Conservation (phyloP, 306 rosid species). For the Ceratonia siliqua region DNA sequence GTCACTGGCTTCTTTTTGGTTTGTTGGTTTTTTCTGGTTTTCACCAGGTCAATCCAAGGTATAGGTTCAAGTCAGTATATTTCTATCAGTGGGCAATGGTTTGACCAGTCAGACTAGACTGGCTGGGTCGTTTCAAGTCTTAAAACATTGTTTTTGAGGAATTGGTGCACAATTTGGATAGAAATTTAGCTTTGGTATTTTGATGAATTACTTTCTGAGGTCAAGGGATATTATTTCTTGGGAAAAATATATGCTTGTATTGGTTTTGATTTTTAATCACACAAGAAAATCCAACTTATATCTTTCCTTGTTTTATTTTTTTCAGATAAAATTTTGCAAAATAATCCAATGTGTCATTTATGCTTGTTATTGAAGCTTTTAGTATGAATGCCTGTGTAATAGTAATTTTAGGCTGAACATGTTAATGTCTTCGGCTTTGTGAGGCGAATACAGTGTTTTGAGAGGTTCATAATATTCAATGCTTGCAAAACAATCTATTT, state of each 20-base stretch:
- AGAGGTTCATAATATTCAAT: background rate
- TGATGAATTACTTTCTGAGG: background rate
- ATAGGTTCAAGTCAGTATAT: background rate
- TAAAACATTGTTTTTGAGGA: background rate
- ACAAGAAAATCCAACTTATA: background rate
- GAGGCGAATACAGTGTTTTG: background rate
- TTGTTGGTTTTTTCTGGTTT: background rate
- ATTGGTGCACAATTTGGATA: background rate
- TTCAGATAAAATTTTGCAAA: background rate
- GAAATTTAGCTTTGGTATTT: background rate
- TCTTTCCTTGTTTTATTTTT: background rate
- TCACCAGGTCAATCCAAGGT: background rate
- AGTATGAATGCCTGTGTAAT: background rate
- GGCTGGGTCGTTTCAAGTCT: background rate
- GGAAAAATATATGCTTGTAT: conserved; percentile 7
- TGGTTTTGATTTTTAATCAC: conserved; percentile 18
- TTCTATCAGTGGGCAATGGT: background rate
- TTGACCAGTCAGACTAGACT: background rate
- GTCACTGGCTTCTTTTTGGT: background rate
- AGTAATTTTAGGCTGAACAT: background rate
- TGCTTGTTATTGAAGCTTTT: background rate
- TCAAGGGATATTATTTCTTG: background rate
- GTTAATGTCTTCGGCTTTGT: background rate
- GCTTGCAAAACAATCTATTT: too few relatives aligned
- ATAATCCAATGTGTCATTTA: background rate